Percentiles rank a stretch among this genome's conserved stretches.
Conservation (phyloP, 768 basidiomycete species). For the Amanita jacksonii region DNA sequence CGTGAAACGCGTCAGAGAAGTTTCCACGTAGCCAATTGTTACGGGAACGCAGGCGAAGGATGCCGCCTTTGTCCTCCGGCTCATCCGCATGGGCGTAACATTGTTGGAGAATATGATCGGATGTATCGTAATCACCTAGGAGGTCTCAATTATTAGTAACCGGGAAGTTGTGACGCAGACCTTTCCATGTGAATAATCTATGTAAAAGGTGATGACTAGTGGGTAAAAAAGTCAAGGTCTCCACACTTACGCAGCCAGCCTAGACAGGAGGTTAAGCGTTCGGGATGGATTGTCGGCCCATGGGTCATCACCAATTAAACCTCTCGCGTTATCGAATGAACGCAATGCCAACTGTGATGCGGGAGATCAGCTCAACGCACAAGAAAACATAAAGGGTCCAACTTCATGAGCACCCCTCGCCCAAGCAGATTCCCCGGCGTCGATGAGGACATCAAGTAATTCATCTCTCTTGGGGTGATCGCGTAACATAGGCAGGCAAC, state of each 20-base stretch:
- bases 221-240: neutral
- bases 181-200: constrained; percentile 61
- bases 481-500: constrained; percentile 52
- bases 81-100: constrained; percentile 39
- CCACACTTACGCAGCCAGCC: constrained; percentile 49
- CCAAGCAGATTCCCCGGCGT: constrained; percentile 65
- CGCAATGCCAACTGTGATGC: constrained; percentile 44
- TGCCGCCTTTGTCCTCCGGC: constrained; percentile 45
- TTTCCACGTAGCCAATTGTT: constrained; percentile 56
- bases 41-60: constrained; percentile 50
- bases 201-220: neutral
- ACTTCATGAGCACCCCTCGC: constrained; percentile 71
- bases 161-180: constrained; percentile 18
- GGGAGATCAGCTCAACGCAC: neutral
- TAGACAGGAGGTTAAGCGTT: constrained; percentile 44
- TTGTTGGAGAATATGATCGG: constrained; percentile 43
- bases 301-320: constrained; percentile 41
- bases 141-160: neutral
- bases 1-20: constrained; percentile 44
- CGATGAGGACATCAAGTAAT: constrained; percentile 48
- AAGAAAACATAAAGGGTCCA: constrained; percentile 7
- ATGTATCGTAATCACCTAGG: constrained; percentile 43
- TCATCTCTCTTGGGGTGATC: constrained; percentile 55
- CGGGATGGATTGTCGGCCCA: constrained; percentile 40
- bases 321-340: constrained; percentile 50